Evolutionary conservation across 108 stramenopile genomes (phyloP).

Genomic region (Fragilaria radians): DNA sequence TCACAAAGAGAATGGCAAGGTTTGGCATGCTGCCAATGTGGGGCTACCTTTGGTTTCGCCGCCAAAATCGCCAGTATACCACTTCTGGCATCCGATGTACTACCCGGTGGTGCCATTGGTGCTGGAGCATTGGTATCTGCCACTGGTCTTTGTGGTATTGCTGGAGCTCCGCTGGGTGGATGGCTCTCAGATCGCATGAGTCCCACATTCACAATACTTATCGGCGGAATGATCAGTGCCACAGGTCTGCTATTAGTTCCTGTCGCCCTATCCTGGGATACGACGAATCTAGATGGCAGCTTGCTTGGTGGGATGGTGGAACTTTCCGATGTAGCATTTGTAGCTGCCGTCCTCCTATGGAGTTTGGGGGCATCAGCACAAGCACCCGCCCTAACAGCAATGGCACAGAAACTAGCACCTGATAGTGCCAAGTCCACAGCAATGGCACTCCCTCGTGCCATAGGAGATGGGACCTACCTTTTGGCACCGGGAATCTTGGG

Average conservation of each 20-base stretch:
- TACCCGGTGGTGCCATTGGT: slow-evolving; percentile 58
- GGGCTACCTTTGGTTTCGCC: slow-evolving; percentile 61
- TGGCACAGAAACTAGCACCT: slow-evolving; percentile 56
- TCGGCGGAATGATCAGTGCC: slow-evolving; percentile 39
- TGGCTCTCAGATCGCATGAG: slow-evolving; percentile 38
- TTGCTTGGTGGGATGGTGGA: slow-evolving; percentile 7
- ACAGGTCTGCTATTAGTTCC: slow-evolving; percentile 40
- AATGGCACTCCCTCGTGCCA: slow-evolving; percentile 56
- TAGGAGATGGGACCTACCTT: slow-evolving; percentile 69
- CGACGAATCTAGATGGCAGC: slow-evolving; percentile 1
- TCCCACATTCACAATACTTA: slow-evolving; percentile 28
- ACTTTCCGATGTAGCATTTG: slow-evolving; percentile 28
- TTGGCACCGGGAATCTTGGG: slow-evolving; percentile 65
- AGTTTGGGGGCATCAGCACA: slow-evolving; percentile 55
- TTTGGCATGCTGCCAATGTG: slow-evolving; percentile 50
- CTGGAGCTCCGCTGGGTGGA: slow-evolving; percentile 64
- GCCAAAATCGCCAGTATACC: slow-evolving; percentile 73
- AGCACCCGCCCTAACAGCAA: slow-evolving; percentile 52
- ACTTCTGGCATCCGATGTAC: slow-evolving; percentile 35
- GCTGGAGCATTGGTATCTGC: slow-evolving; percentile 63
- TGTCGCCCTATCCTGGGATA: slow-evolving; percentile 22
- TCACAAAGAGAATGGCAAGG: slow-evolving; percentile 42
- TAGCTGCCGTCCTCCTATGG: slow-evolving; percentile 46
- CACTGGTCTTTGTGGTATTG: slow-evolving; percentile 53
- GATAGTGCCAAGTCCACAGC: slow-evolving; percentile 52